These are phyloP conservation scores for Dendrocalamus latiflorus DNA, from an alignment of 202 grass and related monocot genomes.

Conservation along the genomic window DNA sequence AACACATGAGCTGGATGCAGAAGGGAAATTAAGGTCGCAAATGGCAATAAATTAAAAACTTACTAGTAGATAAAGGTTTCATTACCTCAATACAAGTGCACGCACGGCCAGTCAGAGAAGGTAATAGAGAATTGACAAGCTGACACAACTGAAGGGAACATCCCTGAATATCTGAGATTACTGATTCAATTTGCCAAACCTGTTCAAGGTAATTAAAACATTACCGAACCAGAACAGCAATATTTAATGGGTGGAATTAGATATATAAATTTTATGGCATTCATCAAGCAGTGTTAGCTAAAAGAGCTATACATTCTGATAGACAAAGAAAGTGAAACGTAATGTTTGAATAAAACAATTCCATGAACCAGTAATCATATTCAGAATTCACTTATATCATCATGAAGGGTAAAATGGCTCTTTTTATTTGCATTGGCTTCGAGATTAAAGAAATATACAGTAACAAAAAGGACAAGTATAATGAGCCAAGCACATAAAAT, in stretches of 20 bases:
- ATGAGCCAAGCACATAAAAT: neutral
- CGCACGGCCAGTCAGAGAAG: constrained; percentile 36
- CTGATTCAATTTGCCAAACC: constrained; percentile 74
- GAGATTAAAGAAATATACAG: neutral
- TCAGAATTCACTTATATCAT: neutral
- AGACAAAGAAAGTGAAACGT: neutral
- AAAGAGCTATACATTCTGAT: neutral
- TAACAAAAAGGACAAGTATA: neutral
- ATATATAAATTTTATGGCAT: constrained; percentile 6
- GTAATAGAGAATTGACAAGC: constrained; percentile 51
- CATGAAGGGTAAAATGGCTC: neutral
- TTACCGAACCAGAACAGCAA: constrained; percentile 20
- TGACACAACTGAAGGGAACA: constrained; percentile 65
- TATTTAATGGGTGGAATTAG: neutral
- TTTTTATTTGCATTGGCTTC: neutral
- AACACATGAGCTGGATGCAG: neutral
- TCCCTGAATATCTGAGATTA: constrained; percentile 69
- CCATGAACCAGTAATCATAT: neutral
- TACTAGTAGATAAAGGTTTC: constrained; percentile 11
- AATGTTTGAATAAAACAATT: neutral
- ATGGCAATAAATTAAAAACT: neutral
- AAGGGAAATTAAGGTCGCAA: neutral
- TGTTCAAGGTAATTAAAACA: constrained; percentile 46
- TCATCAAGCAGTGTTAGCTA: neutral
- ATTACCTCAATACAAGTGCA: constrained; percentile 79